Evolutionary conservation across 2,329 filamentous ascomycete species (phyloP).

Genomic region (Colletotrichum sublineola): DNA sequence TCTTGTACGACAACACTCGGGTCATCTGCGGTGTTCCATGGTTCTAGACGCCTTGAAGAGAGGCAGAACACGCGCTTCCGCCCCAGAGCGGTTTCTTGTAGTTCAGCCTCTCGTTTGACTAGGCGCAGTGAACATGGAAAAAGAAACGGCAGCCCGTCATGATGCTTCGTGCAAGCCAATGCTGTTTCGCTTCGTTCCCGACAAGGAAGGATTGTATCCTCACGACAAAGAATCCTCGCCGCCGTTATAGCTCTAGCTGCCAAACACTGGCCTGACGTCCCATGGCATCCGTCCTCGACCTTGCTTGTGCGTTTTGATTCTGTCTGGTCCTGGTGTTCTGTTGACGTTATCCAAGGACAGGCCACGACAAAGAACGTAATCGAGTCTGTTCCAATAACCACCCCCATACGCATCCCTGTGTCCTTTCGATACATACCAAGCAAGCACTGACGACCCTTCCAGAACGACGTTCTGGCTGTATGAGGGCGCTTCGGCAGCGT

Average conservation of each 20-base stretch:
- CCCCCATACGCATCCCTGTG: background rate
- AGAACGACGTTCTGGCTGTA: background rate
- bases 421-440: background rate
- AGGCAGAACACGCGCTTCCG: background rate
- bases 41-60: background rate
- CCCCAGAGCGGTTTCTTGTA: background rate
- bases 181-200: background rate
- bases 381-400: too few species aligned
- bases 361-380: background rate
- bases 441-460: background rate
- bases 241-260: too few species aligned
- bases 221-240: background rate
- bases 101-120: background rate
- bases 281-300: too few species aligned
- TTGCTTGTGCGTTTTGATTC: background rate
- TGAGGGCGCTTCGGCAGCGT: too few species aligned
- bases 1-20: background rate
- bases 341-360: too few species aligned
- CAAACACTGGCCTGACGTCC: too few species aligned
- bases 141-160: background rate
- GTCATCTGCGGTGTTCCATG: background rate
- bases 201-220: too few species aligned
- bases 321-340: background rate
- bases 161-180: background rate
- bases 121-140: background rate